A percentile compares a stretch with the other conserved stretches of the same genome.
Conservation (phyloP, 352 stramenopile genomes). For the Phytophthora boehmeriae region DNA sequence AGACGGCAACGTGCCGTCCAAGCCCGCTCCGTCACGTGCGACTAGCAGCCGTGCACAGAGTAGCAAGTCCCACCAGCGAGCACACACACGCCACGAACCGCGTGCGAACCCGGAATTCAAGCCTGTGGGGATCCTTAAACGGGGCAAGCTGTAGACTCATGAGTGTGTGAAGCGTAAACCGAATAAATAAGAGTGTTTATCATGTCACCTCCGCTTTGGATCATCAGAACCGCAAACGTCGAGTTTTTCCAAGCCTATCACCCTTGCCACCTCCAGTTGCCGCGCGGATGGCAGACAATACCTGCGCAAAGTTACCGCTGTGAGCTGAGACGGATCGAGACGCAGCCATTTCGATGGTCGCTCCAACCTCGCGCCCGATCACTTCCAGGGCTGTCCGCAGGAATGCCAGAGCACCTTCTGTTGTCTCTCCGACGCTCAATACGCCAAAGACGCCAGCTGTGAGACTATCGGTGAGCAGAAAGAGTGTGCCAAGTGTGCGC, state of each 20-base stretch:
- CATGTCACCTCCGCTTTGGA: not conserved
- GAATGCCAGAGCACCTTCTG: conserved; percentile 53
- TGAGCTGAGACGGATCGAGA: conserved; percentile 21
- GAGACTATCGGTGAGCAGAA: conserved; percentile 81
- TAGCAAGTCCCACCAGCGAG: conserved; percentile 27
- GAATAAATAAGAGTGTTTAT: conserved; percentile 40
- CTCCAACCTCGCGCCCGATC: conserved; percentile 70
- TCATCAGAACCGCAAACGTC: conserved; percentile 10
- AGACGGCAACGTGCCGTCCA: conserved; percentile 20
- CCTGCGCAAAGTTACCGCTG: conserved; percentile 64
- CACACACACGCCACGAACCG: conserved; percentile 31
- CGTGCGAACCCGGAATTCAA: conserved; percentile 36
- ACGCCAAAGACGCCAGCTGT: conserved; percentile 78
- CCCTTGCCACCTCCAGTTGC: conserved; percentile 45
- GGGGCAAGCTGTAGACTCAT: conserved; percentile 30
- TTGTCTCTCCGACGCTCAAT: conserved; percentile 65
- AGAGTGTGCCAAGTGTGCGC: conserved; percentile 65
- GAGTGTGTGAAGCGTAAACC: conserved; percentile 14
- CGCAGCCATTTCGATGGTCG: conserved; percentile 23
- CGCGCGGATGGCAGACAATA: conserved; percentile 57
- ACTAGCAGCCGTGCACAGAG: conserved; percentile 12
- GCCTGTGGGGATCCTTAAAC: conserved; percentile 70
- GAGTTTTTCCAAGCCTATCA: conserved; percentile 51
- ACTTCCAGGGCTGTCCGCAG: conserved; percentile 77
- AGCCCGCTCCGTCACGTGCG: conserved; percentile 15